Evolutionary conservation across 2,329 filamentous ascomycete genomes (phyloP), one percentile per base, ranked within the genome.

Genomic region (Trichoderma brevicompactum): DNA sequence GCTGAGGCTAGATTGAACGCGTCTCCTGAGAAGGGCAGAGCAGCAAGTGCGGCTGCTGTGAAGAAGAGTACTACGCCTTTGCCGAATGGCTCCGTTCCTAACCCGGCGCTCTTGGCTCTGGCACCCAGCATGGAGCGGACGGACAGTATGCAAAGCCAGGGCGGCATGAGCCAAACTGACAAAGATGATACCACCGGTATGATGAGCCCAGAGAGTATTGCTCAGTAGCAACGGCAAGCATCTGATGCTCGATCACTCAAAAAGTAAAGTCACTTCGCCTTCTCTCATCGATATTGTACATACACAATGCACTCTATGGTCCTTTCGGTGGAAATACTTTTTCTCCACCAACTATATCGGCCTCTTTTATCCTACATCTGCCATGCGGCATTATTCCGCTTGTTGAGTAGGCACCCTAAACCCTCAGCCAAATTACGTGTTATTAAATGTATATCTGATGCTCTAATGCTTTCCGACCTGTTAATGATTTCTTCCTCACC

Each of bases 201-300:
- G 87, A 92, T 94, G 83, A 95, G 91, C 74, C 92, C 92, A 4
- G 89, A 94, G 79, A 93, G 91, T 76, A 87, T 92, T 69, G 84
- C 85, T 65, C 76, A 80, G 73, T 79, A 76, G 70, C 40, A 7
- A 34, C 5, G 40, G 28, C 12, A 13, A 63, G 7, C 17, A 44
- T 63, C 8, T 32, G 13, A 7, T 36, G 10, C n/a, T 46, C 2
- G 34, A 43, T 34, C 7, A 32, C 4, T 15, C 52, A 19, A 1
- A 23, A 48, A 9, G 8, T 36, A 8, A 3, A 49, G 10, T 5
- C 9, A 28, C 46, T 17, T 28, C 23, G 17, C 23, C 10, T 53
- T 5, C 19, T 41, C 12, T 36, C 2, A 41, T 7, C 34, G 32
- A 41, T 19, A 40, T 9, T 62, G 64, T 62, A 62, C 32, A 62